Conservation (phyloP, 306 rosid genomes). For the Cucurbita argyrosperma region DNA sequence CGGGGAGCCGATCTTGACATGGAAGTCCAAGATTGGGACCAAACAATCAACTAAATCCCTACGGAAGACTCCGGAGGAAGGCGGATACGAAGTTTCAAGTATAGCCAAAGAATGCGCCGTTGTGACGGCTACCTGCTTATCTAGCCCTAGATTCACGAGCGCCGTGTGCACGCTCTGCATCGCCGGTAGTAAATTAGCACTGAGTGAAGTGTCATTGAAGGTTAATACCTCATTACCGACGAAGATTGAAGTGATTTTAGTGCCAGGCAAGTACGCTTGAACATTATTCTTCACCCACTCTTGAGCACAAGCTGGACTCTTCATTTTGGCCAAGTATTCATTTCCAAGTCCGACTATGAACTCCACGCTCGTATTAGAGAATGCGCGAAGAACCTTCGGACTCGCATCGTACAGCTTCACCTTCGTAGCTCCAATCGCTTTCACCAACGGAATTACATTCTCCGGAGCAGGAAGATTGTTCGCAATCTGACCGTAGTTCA, state of each 20-base stretch:
- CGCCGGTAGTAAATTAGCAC: conserved; percentile 53
- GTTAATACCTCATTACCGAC: conserved; percentile 89
- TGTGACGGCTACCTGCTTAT: conserved; percentile 55
- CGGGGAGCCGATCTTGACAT: conserved; percentile 67
- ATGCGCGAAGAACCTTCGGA: conserved; percentile 57
- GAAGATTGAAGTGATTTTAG: conserved; percentile 66
- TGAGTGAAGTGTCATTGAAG: conserved; percentile 64
- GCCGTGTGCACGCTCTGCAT: conserved; percentile 77
- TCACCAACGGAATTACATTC: conserved; percentile 44
- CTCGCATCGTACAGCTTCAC: conserved; percentile 91
- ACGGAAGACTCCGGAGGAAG: conserved; percentile 72
- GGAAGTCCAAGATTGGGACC: conserved; percentile 56
- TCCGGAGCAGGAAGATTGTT: conserved; percentile 72
- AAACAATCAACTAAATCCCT: conserved; percentile 41
- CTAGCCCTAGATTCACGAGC: conserved; percentile 34
- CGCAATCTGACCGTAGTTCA: conserved; percentile 90
- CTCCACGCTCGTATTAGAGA: conserved; percentile 64
- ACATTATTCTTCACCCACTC: conserved; percentile 70
- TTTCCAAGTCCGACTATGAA: conserved; percentile 71
- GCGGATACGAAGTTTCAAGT: conserved; percentile 71
- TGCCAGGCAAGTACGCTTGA: conserved; percentile 51
- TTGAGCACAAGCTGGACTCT: conserved; percentile 44
- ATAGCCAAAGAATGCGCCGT: conserved; percentile 71
- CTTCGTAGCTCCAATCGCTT: conserved; percentile 67
- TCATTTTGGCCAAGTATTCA: conserved; percentile 52